Evolutionary conservation across 441 rosid species (phyloP), one percentile per base, ranked within the genome.

Genomic region (Biscutella laevigata): DNA sequence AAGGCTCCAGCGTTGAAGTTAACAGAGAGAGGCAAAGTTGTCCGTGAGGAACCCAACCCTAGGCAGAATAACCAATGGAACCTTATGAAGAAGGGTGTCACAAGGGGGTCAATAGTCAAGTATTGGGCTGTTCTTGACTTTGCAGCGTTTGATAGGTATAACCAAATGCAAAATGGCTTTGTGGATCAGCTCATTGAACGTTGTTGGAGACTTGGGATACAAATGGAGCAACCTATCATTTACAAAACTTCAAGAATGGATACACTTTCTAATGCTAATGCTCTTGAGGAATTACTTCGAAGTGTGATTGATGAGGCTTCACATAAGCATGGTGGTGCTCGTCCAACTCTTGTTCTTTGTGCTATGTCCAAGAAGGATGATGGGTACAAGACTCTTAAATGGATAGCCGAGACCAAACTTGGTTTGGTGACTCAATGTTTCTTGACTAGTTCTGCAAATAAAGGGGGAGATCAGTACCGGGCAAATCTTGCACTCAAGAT

Each of bases 371-470:
- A 27, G 37, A 84, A 43, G 53, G 62, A 73, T 57, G 38, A 66
- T 5, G 91, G 98, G n/a, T 87, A 86, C 72, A 84, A 80, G 67
- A 59, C 71, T 76, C 77, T 89, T 38, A 89, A 89, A 57, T 86
- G 90, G 90, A 62, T 86, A 34, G 77, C 81, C 0, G 95, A 86
- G 74, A 89, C 84, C 10, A 54, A 47, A 70, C 68, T 86, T 35
- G 94, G 97, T 57, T 13, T 89, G 13, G 79, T 86, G 15, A 89
- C 95, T 29, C 95, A 86, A 43, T 89, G 94, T 52, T 86, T 88
- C 60, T 74, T 89, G 66, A 73, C 84, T 0, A 4, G 0, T 7
- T 21, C 44, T 8, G 89, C 83, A 6, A 71, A 61, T 20, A 67
- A n/a, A 40, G 76, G 47, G 8, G 57, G 49, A 2, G 97, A 89